A percentile compares a stretch with the other conserved stretches of the same genome.
These are phyloP conservation scores for Amanita rubescens DNA, from an alignment of 768 basidiomycete species.

Conservation along the genomic window DNA sequence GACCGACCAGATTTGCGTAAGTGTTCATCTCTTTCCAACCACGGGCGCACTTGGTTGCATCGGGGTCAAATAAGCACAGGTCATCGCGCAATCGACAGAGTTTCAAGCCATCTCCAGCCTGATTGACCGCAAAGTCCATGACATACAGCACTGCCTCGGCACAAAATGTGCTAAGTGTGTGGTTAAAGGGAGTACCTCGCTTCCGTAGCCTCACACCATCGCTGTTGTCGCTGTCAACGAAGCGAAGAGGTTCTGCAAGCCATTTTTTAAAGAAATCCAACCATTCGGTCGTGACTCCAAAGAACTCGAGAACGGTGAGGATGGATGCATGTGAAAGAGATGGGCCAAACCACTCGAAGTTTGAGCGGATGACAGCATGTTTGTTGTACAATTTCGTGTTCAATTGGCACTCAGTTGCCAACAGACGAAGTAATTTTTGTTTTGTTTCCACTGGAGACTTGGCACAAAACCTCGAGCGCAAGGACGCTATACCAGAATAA, in stretches of 20 bases:
- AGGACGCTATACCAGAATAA: slow-evolving; percentile 17
- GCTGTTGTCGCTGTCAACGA: slow-evolving; percentile 19
- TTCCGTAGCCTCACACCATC: slow-evolving; percentile 24
- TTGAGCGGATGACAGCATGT: slow-evolving; percentile 30
- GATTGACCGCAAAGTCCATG: slow-evolving; percentile 44
- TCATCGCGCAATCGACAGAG: slow-evolving; percentile 42
- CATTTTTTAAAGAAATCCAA: slow-evolving; percentile 25
- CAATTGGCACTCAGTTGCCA: slow-evolving; percentile 34
- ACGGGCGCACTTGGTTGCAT: slow-evolving; percentile 23
- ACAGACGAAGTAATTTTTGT: slow-evolving; percentile 31
- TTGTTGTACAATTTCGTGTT: slow-evolving; percentile 27
- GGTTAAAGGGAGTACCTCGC: slow-evolving; percentile 37
- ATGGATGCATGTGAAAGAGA: slow-evolving; percentile 35
- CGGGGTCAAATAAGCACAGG: slow-evolving; percentile 35
- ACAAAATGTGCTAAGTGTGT: slow-evolving; percentile 25
- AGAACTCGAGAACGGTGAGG: slow-evolving; percentile 19
- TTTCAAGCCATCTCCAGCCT: slow-evolving; percentile 31
- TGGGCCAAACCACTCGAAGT: slow-evolving; percentile 37
- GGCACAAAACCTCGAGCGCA: slow-evolving; percentile 16
- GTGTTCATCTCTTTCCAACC: slow-evolving; percentile 36
- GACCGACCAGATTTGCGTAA: slow-evolving; percentile 32
- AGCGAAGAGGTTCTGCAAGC: slow-evolving; percentile 27
- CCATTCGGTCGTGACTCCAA: slow-evolving; percentile 17
- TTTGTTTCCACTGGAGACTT: slow-evolving; percentile 22
- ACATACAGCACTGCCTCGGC: slow-evolving; percentile 35